These are phyloP conservation scores for Kodamaea neixiangensis DNA, from an alignment of 805 yeast species.

Conservation along the genomic window DNA sequence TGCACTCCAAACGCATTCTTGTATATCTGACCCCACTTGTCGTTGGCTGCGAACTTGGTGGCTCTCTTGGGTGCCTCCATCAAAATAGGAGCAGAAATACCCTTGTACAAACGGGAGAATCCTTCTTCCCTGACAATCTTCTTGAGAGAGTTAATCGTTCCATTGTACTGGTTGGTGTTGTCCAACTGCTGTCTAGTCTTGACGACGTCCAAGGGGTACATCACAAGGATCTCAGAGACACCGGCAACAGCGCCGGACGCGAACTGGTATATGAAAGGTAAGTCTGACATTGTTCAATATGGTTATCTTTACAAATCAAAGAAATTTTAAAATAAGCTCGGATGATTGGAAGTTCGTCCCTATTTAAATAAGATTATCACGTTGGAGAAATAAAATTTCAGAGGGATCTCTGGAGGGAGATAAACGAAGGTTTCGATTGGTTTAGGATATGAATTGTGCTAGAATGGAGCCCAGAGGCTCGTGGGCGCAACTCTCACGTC, in stretches of 20 bases:
- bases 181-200: slow-evolving; percentile 91
- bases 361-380: background rate
- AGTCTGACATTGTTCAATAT: slow-evolving; percentile 12
- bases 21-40: slow-evolving; percentile 91
- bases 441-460: no score
- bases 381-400: background rate
- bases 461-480: no score
- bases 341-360: slow-evolving; percentile 1
- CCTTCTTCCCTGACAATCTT: slow-evolving; percentile 91
- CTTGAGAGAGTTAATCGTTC: slow-evolving; percentile 79
- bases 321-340: background rate
- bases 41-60: slow-evolving; percentile 97
- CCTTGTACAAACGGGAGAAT: slow-evolving; percentile 78
- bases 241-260: slow-evolving; percentile 95
- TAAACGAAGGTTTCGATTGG: no score
- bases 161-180: slow-evolving; percentile 65
- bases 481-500: no score
- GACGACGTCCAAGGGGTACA: slow-evolving; percentile 97
- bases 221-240: slow-evolving; percentile 88
- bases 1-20: slow-evolving; percentile 66
- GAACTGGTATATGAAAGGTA: slow-evolving; percentile 92
- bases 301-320: background rate
- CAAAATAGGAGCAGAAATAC: slow-evolving; percentile 92
- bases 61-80: slow-evolving; percentile 99
- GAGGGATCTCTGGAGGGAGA: background rate